Evolutionary conservation across 768 basidiomycete genomes (phyloP), one percentile per base, ranked within the genome.

Genomic region (Gyrodon lividus): DNA sequence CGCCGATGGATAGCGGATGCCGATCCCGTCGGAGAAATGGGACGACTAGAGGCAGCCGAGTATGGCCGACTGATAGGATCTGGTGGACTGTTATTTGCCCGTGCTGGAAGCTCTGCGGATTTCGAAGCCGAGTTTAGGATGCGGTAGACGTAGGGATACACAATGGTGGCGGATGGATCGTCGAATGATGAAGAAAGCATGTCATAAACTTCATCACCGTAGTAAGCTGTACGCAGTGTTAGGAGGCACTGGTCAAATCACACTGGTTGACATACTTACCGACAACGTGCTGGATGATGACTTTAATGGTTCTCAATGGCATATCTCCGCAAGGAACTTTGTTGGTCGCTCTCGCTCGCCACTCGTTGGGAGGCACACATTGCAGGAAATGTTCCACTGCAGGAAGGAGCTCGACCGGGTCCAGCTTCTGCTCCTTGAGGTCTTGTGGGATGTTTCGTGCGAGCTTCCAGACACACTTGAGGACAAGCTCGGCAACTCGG

Each of bases 401-500:
- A 14, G 87, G 87, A 65, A 98, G 88, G 28, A 99, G 71, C 59
- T 93, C 90, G 16, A 92, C 86, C 17, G 94, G 89, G 65, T 92
- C 89, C 31, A 99, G 76, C 17, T 82, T 77, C 4, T 82, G 76
- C 38, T 92, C 87, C 56, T 81, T 81, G 41, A 99, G 78, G 66
- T 95, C 92, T 63, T 94, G 90, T 5, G 93, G 93, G 43, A 98
- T 92, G 57, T 92, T 95, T 57, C 95, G 80, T 5, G 93, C 93
- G 50, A 98, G 74, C 72, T 99, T 99, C 97, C 97, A 98, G 23
- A 99, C 83, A 70, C 97, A 99, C 74, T 98, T 96, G 52, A 94
- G 70, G 16, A 92, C 92, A 19, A 98, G 80, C 67, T 98, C 95
- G 2, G 93, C 92, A 17, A 98, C 89, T 60, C 89, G 89, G 0